Evolutionary conservation across 768 basidiomycete genomes (phyloP), one percentile per base, ranked within the genome.

Genomic region (Mycena filopes): DNA sequence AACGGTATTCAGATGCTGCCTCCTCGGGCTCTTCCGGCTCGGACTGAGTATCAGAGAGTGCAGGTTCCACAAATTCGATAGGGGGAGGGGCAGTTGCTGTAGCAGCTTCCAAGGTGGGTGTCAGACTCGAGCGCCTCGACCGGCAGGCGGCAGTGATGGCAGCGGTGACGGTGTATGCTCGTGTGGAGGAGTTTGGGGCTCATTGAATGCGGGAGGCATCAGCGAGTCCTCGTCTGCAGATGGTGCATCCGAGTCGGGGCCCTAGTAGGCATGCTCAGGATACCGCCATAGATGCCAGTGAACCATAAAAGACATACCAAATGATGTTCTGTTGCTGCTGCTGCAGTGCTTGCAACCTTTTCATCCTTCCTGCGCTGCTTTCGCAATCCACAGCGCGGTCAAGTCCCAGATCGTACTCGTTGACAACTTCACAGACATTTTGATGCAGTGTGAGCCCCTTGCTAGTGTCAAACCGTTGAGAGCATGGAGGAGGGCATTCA

Each of bases 81-180:
- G 45, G 31, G 2, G 45, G 13, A 13, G 56, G 45, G 56, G 46
- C 4, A 48, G 20, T 15, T 60, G 59, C 40, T 60, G 48, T 4
- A 60, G 49, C 20, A 50, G 46, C 31, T 60, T 50, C 57, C 57
- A 59, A 6, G 57, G 47, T 20, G 15, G 33, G 7, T 31, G 45
- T 20, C 48, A 48, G 1, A 36, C 48, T 11, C 59, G 59, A 8
- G 42, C 16, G 8, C 48, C 38, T 3, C 59, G 59, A 16, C 59
- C 59, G 25, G 56, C 10, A 12, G 49, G 9, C 7, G 48, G 20
- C 12, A 31, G 18, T 9, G 18, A 29, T 4, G 49, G 26, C 12
- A 31, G 49, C 20, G 49, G 49, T 48, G 23, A n/a, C n/a, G 31
- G 31, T 5, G 31, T 33, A 12, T 5, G 31, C 12, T 33, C 12